Conservation (phyloP, 1,284 basidiomycete genomes). For the Leucoagaricus sp. region DNA sequence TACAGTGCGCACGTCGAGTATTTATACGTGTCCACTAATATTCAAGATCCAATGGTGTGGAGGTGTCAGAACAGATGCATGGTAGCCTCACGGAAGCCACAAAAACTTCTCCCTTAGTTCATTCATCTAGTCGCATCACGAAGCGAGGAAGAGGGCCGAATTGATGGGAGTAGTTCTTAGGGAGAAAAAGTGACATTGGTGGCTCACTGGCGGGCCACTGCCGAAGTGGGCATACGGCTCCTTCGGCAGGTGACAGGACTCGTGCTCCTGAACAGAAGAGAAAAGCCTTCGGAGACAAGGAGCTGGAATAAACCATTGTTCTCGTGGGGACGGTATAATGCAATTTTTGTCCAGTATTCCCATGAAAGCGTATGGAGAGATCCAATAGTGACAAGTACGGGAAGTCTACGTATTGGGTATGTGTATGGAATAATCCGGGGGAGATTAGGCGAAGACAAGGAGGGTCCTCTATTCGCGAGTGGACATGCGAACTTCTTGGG, state of each 20-base stretch:
- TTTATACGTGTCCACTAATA: not conserved
- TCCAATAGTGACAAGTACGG: not conserved
- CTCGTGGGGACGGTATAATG: not conserved
- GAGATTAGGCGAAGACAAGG: not conserved
- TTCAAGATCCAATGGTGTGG: not conserved
- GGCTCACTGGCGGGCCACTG: not conserved
- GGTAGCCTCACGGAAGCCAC: conserved; percentile 6
- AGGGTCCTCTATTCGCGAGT: not conserved
- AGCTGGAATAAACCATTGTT: not conserved
- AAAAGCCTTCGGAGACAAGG: not conserved
- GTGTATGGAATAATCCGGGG: not conserved
- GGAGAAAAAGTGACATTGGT: not conserved
- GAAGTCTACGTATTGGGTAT: not conserved
- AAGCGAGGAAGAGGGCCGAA: conserved; percentile 2
- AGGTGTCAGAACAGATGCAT: not conserved
- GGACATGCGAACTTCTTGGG: too few species aligned
- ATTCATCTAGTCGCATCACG: conserved; percentile 5
- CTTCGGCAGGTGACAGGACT: conserved; percentile 14
- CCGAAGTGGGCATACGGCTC: conserved; percentile 1
- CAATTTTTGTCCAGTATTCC: not conserved
- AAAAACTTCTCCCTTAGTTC: not conserved
- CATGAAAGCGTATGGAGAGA: not conserved
- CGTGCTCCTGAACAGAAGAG: too few species aligned
- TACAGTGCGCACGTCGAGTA: not conserved
- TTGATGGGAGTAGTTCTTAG: not conserved